Evolutionary conservation across 805 yeast genomes (phyloP).

Genomic region (Jamesozyma lodderae): DNA sequence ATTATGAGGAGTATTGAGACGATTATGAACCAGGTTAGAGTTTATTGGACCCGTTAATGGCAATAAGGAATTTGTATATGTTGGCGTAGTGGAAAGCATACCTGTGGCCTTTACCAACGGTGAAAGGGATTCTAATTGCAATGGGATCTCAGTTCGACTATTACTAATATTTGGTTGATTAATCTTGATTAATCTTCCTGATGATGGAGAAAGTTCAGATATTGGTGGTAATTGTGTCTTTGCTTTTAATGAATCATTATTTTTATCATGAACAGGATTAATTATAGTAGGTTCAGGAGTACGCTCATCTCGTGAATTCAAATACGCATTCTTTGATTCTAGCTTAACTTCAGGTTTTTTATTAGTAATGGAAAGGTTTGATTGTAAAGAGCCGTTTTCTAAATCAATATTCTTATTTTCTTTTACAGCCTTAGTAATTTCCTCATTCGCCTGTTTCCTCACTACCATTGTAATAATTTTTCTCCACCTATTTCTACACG

Average conservation of each 20-base stretch:
- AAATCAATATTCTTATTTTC: constrained; percentile 35
- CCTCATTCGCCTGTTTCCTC: constrained; percentile 49
- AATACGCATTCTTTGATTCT: too few relatives aligned
- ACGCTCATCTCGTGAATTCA: too few relatives aligned
- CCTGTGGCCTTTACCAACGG: neutral
- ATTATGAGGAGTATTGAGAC: neutral
- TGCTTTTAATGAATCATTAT: neutral
- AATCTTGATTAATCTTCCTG: neutral
- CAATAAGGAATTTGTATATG: neutral
- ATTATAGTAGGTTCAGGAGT: too few relatives aligned
- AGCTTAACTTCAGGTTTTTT: neutral
- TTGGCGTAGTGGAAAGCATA: neutral
- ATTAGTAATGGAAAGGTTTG: neutral
- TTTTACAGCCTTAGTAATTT: constrained; percentile 52
- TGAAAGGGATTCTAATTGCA: constrained; percentile 1
- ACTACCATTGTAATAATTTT: constrained; percentile 71
- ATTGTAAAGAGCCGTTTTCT: constrained; percentile 1
- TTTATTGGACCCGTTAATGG: neutral
- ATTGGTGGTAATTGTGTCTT: constrained; percentile 5
- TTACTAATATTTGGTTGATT: constrained; percentile 2
- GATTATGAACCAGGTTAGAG: neutral
- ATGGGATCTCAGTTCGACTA: constrained; percentile 1
- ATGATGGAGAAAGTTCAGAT: constrained; percentile 5
- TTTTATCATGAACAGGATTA: neutral
- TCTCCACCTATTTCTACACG: constrained; percentile 90